Evolutionary conservation across 331 rosid genomes (phyloP), one percentile per base, ranked within the genome.

Genomic region (Malus hybrid): DNA sequence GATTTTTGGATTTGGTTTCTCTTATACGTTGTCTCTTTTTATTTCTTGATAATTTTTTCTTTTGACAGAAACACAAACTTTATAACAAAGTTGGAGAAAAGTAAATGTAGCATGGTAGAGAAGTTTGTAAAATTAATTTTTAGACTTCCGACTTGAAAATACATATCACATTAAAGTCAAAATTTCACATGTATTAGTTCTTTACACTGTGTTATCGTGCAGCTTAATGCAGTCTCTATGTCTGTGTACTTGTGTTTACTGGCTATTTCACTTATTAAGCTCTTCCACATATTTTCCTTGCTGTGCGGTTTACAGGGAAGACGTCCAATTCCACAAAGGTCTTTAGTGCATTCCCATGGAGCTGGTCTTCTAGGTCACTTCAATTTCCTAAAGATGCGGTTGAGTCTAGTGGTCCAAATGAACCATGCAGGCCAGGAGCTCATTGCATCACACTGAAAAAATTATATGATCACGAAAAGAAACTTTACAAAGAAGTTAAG

Each of bases 371-470:
- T 42, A 90, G 80, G 85, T 84, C 98, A 70, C 82, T 82, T 48
- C 94, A 84, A 27, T 79, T 72, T 79, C 67, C 83, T 52, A 86
- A 75, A 84, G 93, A 86, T 68, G 71, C 70, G n/a, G 84, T 39
- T 48, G 89, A 77, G 61, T 56, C 54, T 69, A 66, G 80, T 80
- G 78, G 86, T 80, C 79, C 85, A 56, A 83, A 78, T 65, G 97
- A 86, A 78, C 97, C 99, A 54, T 94, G 97, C 83, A 87, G 71
- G 90, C 97, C 97, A 10, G 99, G 97, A 78, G 99, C 96, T 84
- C 97, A 94, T 85, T 90, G 91, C 76, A 70, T 85, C 74, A 92
- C 99, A 66, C 97, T 94, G 50, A 79, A 81, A 80, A 94, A 84
- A 29, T 80, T 94, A 76, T 87, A 83, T 75, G 89, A 78, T 1